Conservation (phyloP, 495 filamentous ascomycete species). For the Penicillium atrosanguineum region DNA sequence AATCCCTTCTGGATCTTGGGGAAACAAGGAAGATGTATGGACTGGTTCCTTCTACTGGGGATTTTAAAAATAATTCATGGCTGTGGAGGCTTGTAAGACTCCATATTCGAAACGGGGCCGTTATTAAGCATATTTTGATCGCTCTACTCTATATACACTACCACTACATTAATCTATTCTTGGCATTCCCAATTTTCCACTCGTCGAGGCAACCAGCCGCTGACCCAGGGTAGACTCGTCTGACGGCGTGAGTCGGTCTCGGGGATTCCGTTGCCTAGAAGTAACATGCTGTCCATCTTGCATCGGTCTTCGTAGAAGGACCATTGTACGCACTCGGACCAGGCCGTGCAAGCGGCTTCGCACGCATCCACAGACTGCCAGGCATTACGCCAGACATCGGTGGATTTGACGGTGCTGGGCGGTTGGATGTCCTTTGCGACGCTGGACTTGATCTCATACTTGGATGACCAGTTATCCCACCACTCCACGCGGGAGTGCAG, state of each 20-base stretch:
- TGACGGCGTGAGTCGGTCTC: constrained; percentile 21
- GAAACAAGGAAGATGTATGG: not conserved
- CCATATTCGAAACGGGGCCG: not conserved
- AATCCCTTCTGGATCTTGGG: not conserved
- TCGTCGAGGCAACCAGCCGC: constrained; percentile 25
- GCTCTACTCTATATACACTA: constrained; percentile 1
- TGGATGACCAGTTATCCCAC: constrained; percentile 27
- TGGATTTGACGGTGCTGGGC: constrained; percentile 17
- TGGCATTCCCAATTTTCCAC: constrained; percentile 22
- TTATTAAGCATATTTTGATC: not conserved
- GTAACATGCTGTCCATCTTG: constrained; percentile 21
- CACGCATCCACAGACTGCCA: constrained; percentile 27
- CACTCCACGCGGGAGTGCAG: constrained; percentile 19
- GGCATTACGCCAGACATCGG: constrained; percentile 17
- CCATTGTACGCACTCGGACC: constrained; percentile 30
- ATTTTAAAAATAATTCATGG: not conserved
- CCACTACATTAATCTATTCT: constrained; percentile 1
- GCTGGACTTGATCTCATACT: constrained; percentile 26
- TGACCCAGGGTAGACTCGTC: constrained; percentile 22
- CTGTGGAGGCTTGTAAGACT: not conserved
- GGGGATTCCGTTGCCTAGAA: constrained; percentile 24
- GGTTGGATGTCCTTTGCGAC: constrained; percentile 13
- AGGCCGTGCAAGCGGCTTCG: constrained; percentile 23
- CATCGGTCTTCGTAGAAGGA: constrained; percentile 28
- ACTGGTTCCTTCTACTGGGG: not conserved